Percentiles rank a stretch among this genome's conserved stretches.
phyloP scores from a whole-genome alignment of 305 asterid species.

The Fraxinus sp. region DNA sequence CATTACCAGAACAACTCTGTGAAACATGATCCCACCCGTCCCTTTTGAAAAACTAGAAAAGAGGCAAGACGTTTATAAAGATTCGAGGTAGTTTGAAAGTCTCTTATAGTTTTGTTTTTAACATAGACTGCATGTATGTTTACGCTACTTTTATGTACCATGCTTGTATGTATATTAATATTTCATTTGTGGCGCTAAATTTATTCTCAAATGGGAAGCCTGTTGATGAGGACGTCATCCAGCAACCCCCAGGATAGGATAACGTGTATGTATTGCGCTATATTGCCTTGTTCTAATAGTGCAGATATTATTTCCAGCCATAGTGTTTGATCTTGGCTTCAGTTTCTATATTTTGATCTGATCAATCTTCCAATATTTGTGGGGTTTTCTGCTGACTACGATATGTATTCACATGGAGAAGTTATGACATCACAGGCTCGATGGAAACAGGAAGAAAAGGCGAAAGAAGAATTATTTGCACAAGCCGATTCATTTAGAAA shows the following conservation, averaged over 20 bases:
- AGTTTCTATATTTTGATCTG: background rate
- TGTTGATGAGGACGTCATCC: no score
- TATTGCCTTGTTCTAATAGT: background rate
- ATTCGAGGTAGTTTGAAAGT: background rate
- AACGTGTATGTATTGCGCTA: background rate
- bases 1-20: background rate
- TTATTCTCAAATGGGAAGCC: no score
- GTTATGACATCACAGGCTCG: slow-evolving; percentile 54
- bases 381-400: background rate
- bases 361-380: background rate
- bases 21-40: background rate
- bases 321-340: background rate
- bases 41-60: background rate
- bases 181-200: no score
- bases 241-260: no score
- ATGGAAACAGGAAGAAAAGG: slow-evolving; percentile 53
- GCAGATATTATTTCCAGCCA: background rate
- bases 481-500: slow-evolving; percentile 49
- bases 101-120: no score
- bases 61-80: background rate
- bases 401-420: slow-evolving; percentile 22
- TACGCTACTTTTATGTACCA: no score
- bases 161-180: no score
- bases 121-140: no score
- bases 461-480: slow-evolving; percentile 51